phyloP scores from a whole-genome alignment of 2,329 filamentous ascomycete genomes.

The Trichoderma citrinoviride region DNA sequence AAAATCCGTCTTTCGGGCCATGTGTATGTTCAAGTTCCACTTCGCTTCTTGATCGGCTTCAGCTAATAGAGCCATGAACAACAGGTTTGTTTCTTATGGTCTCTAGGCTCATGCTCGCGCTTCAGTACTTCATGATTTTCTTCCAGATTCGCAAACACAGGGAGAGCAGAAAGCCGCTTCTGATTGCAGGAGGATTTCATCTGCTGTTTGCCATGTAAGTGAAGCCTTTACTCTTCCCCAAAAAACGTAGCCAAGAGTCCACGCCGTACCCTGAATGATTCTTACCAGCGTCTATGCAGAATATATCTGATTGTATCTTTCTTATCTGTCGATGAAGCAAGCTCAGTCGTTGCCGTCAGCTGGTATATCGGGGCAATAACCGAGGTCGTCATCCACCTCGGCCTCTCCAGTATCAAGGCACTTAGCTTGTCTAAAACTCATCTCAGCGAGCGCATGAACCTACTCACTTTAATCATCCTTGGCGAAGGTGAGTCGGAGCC shows the following conservation, averaged over 20 bases:
- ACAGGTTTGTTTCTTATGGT: neutral
- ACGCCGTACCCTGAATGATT: neutral
- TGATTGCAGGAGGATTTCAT: neutral
- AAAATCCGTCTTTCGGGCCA: neutral
- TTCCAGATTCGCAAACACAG: neutral
- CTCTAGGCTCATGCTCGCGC: neutral
- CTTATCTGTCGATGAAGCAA: neutral
- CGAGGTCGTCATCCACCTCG: neutral
- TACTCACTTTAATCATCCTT: slow-evolving; percentile 64
- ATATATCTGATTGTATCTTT: neutral
- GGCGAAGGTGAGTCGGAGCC: too few species aligned
- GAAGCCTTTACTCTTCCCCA: neutral
- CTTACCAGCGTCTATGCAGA: neutral
- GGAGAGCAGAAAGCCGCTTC: neutral
- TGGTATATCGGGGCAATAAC: neutral
- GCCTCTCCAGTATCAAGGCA: neutral
- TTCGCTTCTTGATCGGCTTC: neutral
- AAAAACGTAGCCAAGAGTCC: neutral
- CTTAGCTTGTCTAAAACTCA: slow-evolving; percentile 62
- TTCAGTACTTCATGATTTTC: neutral
- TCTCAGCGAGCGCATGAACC: slow-evolving; percentile 60
- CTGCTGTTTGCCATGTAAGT: neutral
- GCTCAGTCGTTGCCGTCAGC: neutral
- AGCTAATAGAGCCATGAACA: neutral
- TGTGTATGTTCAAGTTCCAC: neutral